These are phyloP conservation scores for Pleurotus djamor DNA, from an alignment of 768 basidiomycete genomes.

Conservation along the genomic window DNA sequence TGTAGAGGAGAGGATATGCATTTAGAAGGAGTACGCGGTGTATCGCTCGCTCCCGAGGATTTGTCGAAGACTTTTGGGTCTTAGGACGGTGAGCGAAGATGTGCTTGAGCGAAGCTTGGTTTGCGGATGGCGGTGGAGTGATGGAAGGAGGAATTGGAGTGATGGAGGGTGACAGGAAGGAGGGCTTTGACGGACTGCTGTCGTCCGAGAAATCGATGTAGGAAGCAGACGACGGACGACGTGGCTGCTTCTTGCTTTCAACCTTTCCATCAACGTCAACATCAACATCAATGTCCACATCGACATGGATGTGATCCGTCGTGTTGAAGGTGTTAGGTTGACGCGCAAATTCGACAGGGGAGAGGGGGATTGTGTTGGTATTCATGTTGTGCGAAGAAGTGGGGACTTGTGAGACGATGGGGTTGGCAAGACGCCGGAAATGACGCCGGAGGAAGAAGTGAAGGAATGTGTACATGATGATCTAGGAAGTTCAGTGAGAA, in stretches of 20 bases:
- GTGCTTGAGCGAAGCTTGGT: neutral
- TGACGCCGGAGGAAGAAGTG: slow-evolving; percentile 5
- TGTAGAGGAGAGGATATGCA: slow-evolving; percentile 14
- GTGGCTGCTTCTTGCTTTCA: neutral
- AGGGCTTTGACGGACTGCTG: neutral
- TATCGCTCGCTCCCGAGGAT: slow-evolving; percentile 2
- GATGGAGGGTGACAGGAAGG: neutral
- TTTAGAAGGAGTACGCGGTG: slow-evolving; percentile 10
- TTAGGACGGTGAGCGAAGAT: neutral
- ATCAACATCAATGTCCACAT: neutral
- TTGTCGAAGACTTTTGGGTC: neutral
- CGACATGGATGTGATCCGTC: neutral
- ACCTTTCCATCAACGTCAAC: neutral
- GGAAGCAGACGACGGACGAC: neutral
- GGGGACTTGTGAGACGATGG: slow-evolving; percentile 3
- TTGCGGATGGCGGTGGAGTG: neutral
- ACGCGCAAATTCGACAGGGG: neutral
- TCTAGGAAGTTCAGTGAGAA: neutral
- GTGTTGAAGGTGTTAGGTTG: neutral
- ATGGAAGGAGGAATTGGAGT: neutral
- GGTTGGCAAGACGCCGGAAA: neutral
- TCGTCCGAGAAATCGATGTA: neutral
- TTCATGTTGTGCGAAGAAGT: neutral
- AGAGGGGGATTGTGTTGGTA: neutral
- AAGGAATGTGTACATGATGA: neutral